Percentiles rank a stretch among this genome's conserved stretches.
These are phyloP conservation scores for Juglanconis juglandina DNA, from an alignment of 2,329 filamentous ascomycete genomes.

Conservation along the genomic window DNA sequence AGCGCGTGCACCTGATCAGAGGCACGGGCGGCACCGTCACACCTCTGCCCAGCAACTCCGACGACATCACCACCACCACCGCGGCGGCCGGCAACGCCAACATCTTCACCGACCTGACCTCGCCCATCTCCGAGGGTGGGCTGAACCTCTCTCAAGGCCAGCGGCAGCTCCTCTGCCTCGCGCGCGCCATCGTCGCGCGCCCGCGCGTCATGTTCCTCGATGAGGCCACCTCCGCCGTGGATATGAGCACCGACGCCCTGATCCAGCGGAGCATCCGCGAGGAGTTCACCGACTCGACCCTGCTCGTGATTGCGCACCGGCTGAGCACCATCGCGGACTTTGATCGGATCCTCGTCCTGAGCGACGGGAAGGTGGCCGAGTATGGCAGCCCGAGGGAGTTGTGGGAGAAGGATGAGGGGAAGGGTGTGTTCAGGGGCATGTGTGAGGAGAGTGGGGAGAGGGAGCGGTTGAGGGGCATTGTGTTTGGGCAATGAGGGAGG, in stretches of 20 bases:
- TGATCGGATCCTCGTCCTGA: conserved; percentile 69
- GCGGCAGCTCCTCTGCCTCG: conserved; percentile 71
- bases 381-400: conserved; percentile 63
- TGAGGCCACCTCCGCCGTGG: conserved; percentile 75
- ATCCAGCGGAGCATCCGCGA: conserved; percentile 72
- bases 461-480: conserved; percentile 47
- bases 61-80: conserved; percentile 12
- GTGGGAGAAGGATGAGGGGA: conserved; percentile 44
- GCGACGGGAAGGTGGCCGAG: conserved; percentile 64
- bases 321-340: conserved; percentile 76
- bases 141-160: conserved; percentile 75
- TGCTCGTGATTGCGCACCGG: conserved; percentile 73
- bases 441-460: conserved; percentile 59
- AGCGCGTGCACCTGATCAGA: conserved; percentile 62
- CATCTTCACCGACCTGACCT: conserved; percentile 60
- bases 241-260: conserved; percentile 70
- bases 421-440: conserved; percentile 59
- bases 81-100: conserved; percentile 54
- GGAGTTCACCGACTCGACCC: conserved; percentile 65
- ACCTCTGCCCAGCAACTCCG: conserved; percentile 33
- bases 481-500: conserved; percentile 29
- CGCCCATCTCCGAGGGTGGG: conserved; percentile 67
- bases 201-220: conserved; percentile 78
- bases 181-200: conserved; percentile 66
- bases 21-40: conserved; percentile 36